A percentile compares a stretch with the other conserved stretches of the same genome.
phyloP scores from a whole-genome alignment of 208 protist genomes.

The Borovskyia barvae region DNA sequence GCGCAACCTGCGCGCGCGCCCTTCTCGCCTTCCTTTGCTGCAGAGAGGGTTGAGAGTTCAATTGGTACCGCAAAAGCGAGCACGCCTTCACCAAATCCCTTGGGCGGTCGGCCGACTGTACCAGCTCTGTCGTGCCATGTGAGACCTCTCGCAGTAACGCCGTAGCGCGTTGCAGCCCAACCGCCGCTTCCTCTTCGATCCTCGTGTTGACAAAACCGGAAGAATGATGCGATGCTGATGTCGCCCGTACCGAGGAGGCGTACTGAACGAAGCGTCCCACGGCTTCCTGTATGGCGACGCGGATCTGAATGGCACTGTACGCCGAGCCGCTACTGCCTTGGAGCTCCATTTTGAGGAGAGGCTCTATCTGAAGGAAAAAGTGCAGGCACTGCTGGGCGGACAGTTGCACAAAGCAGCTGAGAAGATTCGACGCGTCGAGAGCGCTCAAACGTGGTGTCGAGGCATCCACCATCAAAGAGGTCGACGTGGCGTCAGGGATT shows the following conservation, averaged over 20 bases:
- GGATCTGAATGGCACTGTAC: slow-evolving; percentile 1
- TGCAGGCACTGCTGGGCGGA: slow-evolving; percentile 9
- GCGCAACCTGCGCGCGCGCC: too few species aligned
- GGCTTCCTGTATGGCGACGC: neutral
- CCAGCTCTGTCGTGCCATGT: slow-evolving; percentile 1
- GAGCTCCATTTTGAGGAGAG: neutral
- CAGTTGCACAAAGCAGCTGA: slow-evolving; percentile 23
- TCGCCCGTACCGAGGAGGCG: neutral
- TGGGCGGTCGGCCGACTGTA: neutral
- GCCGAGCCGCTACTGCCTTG: neutral
- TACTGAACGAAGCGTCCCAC: slow-evolving; percentile 2
- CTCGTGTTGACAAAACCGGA: too few species aligned
- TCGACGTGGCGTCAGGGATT: neutral
- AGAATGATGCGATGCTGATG: too few species aligned
- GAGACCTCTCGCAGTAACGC: neutral
- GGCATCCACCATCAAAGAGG: neutral
- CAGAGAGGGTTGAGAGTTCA: neutral
- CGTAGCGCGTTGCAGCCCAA: neutral
- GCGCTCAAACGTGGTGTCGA: neutral
- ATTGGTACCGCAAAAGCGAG: slow-evolving; percentile 14
- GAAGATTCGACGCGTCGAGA: slow-evolving; percentile 9
- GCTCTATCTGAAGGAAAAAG: slow-evolving; percentile 16
- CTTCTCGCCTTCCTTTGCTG: too few species aligned
- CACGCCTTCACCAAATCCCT: slow-evolving; percentile 17
- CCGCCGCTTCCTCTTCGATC: neutral